Evolutionary conservation across 768 basidiomycete species (phyloP).

Genomic region (Grammothele lineata): DNA sequence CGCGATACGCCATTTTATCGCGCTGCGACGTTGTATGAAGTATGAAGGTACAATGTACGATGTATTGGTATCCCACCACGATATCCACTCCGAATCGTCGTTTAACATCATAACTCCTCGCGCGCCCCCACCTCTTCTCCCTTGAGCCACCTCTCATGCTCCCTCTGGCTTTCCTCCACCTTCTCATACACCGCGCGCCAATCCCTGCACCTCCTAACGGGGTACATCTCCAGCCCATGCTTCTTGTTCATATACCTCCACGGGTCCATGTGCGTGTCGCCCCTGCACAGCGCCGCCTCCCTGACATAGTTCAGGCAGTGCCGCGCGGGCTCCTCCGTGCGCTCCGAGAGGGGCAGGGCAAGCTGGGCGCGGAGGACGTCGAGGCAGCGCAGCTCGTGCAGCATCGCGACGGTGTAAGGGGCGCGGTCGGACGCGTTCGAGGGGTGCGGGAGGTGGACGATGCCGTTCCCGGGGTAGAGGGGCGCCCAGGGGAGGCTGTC

Average conservation of each 20-base stretch:
- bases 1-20: too few relatives aligned
- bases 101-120: too few relatives aligned
- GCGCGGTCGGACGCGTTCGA: constrained; percentile 12
- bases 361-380: constrained; percentile 14
- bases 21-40: too few relatives aligned
- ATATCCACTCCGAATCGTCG: too few relatives aligned
- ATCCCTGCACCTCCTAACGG: constrained; percentile 16
- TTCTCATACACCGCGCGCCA: constrained; percentile 20
- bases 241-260: constrained; percentile 13
- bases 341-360: background rate
- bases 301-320: constrained; percentile 40
- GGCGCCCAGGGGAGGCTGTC: constrained; percentile 19
- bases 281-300: constrained; percentile 34
- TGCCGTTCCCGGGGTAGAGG: constrained; percentile 22
- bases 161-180: constrained; percentile 15
- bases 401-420: constrained; percentile 33
- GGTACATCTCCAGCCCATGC: constrained; percentile 7
- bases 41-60: too few relatives aligned
- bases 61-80: too few relatives aligned
- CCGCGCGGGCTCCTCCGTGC: constrained; percentile 9
- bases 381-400: constrained; percentile 33
- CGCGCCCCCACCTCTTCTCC: too few relatives aligned
- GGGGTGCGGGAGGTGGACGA: constrained; percentile 20
- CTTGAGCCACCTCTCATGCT: background rate
- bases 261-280: constrained; percentile 29